Base-by-base conservation (phyloP, 371 early-diverging fungal species). In the Apophysomyces trapeziformis region DNA sequence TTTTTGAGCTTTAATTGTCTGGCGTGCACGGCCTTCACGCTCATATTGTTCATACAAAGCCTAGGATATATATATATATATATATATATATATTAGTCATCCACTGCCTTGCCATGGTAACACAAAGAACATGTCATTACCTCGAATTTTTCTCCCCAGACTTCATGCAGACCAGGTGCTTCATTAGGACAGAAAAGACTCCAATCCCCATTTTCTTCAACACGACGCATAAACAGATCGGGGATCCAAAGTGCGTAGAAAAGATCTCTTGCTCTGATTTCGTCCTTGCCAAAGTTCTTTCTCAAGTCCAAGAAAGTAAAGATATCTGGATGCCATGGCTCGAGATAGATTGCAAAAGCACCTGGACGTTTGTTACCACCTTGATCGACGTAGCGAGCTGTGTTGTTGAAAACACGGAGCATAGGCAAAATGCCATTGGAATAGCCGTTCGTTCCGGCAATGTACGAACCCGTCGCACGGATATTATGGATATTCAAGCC, bases 271-370 rank as follows among this genome's bases (percentile, higher is more conserved):
- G 98, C 96, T 57, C 99, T 87, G 66, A 86, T 84, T 77, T 98
- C 98, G 70, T 98, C 99, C 72, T 94, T 94, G 70, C 99, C 99
- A 63, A 93, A 90, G 85, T 98, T 98, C 85, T 96, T 97, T 67
- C 92, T 85, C 64, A 98, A 73, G 64, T 97, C 98, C 57, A 98
- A 79, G 76, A 98, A 98, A 66, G 92, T 93, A 74, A 96, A 95
- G 43, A 98, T 83, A 69, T 98, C 99, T 5, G 92, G 82, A 73
- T 98, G 99, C 99, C 99, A 98, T 1, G 98, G 98, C 79, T 98
- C 99, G 43, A 98, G 82, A 77, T 96, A 98, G 67, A 98, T 90
- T 58, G 98, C 97, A 82, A 97, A 95, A 9, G 96, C 93, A 38
- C 97, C 95, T 5, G 95, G 94, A 39, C 98, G 89, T 84, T 96